Conservation (phyloP, 768 basidiomycete species). For the Phanerodontia chrysosporium region DNA sequence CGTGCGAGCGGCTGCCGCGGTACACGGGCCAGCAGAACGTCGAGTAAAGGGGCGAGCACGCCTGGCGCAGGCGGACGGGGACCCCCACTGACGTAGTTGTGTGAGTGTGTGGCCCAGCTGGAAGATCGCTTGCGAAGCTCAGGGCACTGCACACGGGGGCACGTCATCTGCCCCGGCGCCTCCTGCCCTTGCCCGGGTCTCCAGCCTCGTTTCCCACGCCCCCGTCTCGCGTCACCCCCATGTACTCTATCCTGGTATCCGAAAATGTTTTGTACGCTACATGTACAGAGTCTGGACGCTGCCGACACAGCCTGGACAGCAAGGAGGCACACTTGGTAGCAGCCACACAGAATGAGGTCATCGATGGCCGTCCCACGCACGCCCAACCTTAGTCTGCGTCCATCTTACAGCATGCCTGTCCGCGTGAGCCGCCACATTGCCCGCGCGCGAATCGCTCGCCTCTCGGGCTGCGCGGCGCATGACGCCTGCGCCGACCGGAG, state of each 20-base stretch:
- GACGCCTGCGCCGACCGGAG: not conserved
- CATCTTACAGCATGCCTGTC: not conserved
- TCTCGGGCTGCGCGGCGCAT: not conserved
- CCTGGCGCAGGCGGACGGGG: constrained; percentile 1
- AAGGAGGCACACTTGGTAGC: no score
- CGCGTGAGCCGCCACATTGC: not conserved
- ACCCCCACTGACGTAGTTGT: not conserved
- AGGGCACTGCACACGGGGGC: not conserved
- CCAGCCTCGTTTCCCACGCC: not conserved
- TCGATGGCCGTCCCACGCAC: no score
- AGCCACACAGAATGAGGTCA: no score
- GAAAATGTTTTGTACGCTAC: no score
- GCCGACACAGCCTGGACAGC: no score
- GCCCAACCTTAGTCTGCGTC: not conserved
- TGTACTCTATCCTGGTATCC: no score
- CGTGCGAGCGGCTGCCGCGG: constrained; percentile 61
- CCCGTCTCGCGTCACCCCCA: not conserved
- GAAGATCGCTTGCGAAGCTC: not conserved
- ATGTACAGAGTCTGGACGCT: no score
- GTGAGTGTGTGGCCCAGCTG: not conserved
- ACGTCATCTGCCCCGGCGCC: not conserved
- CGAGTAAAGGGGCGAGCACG: constrained; percentile 4
- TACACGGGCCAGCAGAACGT: constrained; percentile 92
- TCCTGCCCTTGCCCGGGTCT: not conserved
- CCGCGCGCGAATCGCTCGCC: not conserved